Base-by-base conservation (phyloP, 1,139 yeast genomes). In the Hemisphaericaspora xylofermentans region DNA sequence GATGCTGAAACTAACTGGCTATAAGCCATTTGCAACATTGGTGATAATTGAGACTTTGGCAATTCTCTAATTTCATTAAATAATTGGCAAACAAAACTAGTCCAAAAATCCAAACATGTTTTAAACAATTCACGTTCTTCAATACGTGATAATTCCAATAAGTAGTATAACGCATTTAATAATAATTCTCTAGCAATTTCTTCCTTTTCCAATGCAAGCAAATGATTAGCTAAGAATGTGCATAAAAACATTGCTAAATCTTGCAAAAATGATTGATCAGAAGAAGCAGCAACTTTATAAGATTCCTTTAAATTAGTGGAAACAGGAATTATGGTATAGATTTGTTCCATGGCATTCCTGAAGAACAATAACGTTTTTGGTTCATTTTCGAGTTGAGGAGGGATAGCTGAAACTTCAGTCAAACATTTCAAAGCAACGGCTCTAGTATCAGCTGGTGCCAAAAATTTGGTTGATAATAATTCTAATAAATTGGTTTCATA, bases 121-220 rank as follows among this genome's bases (percentile, higher is more conserved):
- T 93, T 93, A 71, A 93, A 93, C 48, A 94, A 74, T 66, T 93
- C 99, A 53, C 98, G 80, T 67, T 93, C 99, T 51, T 93, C 96
- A 53, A 93, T 88, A 58, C 85, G 80, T 7, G 97, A 89, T 47
- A 93, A 76, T 56, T 86, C 88, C 53, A 93, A 80, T 53, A 93
- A 73, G 62, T 91, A 91, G 56, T 76, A 78, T 56, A 91, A 94
- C 2, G 95, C 81, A 44, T 80, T 80, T 44, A 85, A 63, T 47
- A 87, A 66, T 40, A 88, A 67, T 27, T 81, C 85, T 55, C 78
- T 76, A 38, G 74, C 64, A 41, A 73, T 70, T 27, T 76, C 81
- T 26, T 76, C 80, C 40, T 72, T 70, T 60, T 93, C 99, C 45
- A 94, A 72, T 9, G 88, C 74, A 35, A 72, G 57, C 50, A 93